Evolutionary conservation across 345 rosid species (phyloP).

Genomic region (Aurinia saxatilis): DNA sequence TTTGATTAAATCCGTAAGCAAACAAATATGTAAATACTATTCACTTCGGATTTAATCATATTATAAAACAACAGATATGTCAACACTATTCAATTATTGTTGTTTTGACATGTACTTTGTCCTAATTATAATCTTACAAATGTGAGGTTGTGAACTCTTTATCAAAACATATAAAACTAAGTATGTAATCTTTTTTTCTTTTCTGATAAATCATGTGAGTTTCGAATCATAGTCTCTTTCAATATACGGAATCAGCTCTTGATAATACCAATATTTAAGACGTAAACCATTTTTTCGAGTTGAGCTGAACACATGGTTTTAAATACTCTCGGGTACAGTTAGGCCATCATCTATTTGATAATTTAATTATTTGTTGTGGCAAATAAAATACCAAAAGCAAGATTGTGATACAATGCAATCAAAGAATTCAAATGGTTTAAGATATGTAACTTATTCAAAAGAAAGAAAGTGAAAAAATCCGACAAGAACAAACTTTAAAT

Average conservation of each 20-base stretch:
- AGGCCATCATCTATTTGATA: no score
- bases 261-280: no score
- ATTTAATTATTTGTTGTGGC: background rate
- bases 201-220: no score
- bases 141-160: no score
- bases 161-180: background rate
- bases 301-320: no score
- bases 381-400: background rate
- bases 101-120: background rate
- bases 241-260: no score
- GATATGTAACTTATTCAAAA: background rate
- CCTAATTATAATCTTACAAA: background rate
- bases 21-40: background rate
- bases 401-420: background rate
- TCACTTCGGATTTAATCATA: background rate
- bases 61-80: background rate
- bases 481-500: conserved; percentile 20
- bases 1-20: background rate
- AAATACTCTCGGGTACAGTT: no score
- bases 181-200: background rate
- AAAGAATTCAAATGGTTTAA: background rate
- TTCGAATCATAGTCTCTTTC: no score
- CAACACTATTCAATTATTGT: background rate
- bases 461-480: background rate
- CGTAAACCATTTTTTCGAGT: no score